Evolutionary conservation across 345 rosid species (phyloP).

Genomic region (Corchorus capsularis): DNA sequence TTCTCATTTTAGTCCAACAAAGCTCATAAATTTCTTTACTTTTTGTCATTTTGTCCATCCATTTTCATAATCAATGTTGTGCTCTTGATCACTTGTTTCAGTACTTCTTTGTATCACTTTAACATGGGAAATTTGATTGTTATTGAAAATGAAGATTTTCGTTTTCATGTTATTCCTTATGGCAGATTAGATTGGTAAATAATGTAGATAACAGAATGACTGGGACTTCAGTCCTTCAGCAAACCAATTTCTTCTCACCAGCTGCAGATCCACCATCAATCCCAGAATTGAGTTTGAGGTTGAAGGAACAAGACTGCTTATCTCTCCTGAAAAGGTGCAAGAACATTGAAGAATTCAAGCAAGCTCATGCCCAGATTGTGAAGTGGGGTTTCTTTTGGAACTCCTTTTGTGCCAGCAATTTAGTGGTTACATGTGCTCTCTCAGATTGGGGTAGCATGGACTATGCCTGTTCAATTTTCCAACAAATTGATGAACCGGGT

Average conservation of each 20-base stretch:
- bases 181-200: slow-evolving; percentile 6
- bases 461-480: slow-evolving; percentile 45
- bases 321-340: slow-evolving; percentile 55
- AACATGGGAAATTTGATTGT: background rate
- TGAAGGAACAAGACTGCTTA: slow-evolving; percentile 62
- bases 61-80: background rate
- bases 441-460: slow-evolving; percentile 38
- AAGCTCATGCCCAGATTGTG: slow-evolving; percentile 40
- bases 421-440: slow-evolving; percentile 40
- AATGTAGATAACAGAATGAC: slow-evolving; percentile 39
- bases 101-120: too few species aligned
- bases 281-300: slow-evolving; percentile 34
- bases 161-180: background rate
- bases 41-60: background rate
- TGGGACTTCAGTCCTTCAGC: slow-evolving; percentile 39
- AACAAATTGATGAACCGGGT: slow-evolving; percentile 34
- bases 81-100: background rate
- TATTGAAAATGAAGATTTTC: background rate
- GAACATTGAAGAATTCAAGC: slow-evolving; percentile 40
- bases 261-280: slow-evolving; percentile 26
- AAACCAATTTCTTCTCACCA: slow-evolving; percentile 26
- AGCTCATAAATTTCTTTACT: slow-evolving; percentile 5
- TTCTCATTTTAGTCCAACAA: background rate
- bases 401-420: slow-evolving; percentile 33
- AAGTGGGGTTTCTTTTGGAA: slow-evolving; percentile 42